Percentiles rank a stretch among this genome's conserved stretches.
Evolutionary conservation across 352 stramenopile genomes (phyloP).

Genomic region (Phytophthora nicotianae): DNA sequence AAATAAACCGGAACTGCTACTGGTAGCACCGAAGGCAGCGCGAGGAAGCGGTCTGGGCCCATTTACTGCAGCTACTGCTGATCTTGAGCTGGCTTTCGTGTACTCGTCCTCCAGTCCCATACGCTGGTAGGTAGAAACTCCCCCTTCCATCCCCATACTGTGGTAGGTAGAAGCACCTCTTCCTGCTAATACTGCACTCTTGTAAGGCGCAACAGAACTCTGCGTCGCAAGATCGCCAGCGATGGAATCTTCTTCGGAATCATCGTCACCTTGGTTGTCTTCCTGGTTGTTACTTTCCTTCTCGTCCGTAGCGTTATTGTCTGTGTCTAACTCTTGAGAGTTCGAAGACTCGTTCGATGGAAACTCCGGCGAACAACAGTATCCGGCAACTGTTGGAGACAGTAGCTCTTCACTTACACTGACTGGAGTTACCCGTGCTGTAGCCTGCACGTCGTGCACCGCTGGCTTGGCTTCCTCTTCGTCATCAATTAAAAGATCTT

Average conservation of each 20-base stretch:
- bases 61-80: slow-evolving; percentile 13
- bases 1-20: slow-evolving; percentile 30
- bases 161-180: slow-evolving; percentile 20
- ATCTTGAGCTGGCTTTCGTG: slow-evolving; percentile 22
- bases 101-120: slow-evolving; percentile 22
- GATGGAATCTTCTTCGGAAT: slow-evolving; percentile 28
- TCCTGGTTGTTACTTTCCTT: slow-evolving; percentile 32
- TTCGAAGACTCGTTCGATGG: slow-evolving; percentile 25
- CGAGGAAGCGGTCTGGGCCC: slow-evolving; percentile 17
- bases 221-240: slow-evolving; percentile 25
- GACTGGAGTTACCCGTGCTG: slow-evolving; percentile 5
- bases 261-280: slow-evolving; percentile 36
- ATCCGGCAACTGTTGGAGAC: not conserved
- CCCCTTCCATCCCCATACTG: slow-evolving; percentile 10
- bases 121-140: slow-evolving; percentile 18
- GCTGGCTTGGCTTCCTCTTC: slow-evolving; percentile 23
- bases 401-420: slow-evolving; percentile 19
- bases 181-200: slow-evolving; percentile 27
- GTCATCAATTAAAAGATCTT: slow-evolving; percentile 27
- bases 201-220: slow-evolving; percentile 34
- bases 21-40: slow-evolving; percentile 29
- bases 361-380: slow-evolving; percentile 30
- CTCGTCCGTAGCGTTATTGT: slow-evolving; percentile 28
- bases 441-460: slow-evolving; percentile 12
- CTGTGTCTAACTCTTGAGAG: slow-evolving; percentile 11